Evolutionary conservation across 1,139 yeast genomes (phyloP).

Genomic region (Suhomyces choctaworum): DNA sequence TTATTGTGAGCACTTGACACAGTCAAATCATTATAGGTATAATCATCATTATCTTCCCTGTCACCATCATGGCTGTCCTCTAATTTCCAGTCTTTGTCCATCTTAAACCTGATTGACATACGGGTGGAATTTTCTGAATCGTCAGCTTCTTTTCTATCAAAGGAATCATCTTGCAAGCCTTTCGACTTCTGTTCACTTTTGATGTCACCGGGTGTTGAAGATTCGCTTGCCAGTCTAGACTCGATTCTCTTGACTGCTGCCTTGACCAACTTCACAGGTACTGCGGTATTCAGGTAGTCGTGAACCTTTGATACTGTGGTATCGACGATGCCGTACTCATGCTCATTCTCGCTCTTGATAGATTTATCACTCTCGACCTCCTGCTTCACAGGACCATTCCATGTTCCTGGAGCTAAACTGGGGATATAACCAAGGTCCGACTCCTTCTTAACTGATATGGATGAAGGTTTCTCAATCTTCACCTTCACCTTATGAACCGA

Average conservation of each 20-base stretch:
- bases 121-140: conserved; percentile 22
- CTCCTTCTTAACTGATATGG: conserved; percentile 1
- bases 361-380: conserved; percentile 8
- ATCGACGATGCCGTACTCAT: conserved; percentile 6
- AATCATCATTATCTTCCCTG: conserved; percentile 42
- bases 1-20: conserved; percentile 10
- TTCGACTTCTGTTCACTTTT: background rate
- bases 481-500: background rate
- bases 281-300: conserved; percentile 1
- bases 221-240: conserved; percentile 8
- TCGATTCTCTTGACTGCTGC: conserved; percentile 11
- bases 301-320: conserved; percentile 6
- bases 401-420: background rate
- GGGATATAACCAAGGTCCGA: background rate
- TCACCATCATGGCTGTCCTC: conserved; percentile 49
- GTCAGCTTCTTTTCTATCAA: conserved; percentile 9
- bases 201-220: conserved; percentile 5
- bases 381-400: conserved; percentile 2
- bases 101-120: conserved; percentile 36
- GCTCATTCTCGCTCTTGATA: conserved; percentile 7
- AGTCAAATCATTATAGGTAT: conserved; percentile 26
- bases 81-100: conserved; percentile 43
- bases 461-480: conserved; percentile 4
- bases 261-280: conserved; percentile 11
- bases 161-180: conserved; percentile 1